Conservation (phyloP, 257 asterid genomes). For the Schizonepeta tenuifolia region DNA sequence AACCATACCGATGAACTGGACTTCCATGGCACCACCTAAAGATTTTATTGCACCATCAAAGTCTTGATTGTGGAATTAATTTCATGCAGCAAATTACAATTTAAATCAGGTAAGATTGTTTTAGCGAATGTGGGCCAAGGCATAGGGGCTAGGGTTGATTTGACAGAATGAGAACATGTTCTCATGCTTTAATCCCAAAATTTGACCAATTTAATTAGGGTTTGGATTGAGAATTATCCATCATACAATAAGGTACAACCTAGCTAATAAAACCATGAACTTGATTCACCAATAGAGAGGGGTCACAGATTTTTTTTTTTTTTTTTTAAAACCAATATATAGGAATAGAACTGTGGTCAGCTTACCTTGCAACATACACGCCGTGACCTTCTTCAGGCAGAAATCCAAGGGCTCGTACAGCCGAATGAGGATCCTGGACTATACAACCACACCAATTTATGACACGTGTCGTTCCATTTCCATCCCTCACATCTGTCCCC, state of each 20-base stretch:
- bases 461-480: conserved; percentile 87
- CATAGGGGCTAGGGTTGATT: too few relatives aligned
- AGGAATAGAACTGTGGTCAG: too few relatives aligned
- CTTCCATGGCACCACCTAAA: conserved; percentile 99
- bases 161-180: not conserved
- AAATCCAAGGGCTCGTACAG: conserved; percentile 98
- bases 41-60: conserved; percentile 19
- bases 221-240: not conserved
- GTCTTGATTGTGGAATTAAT: not conserved
- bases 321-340: too few relatives aligned
- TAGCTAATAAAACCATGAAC: not conserved
- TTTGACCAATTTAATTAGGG: not conserved
- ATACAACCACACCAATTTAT: conserved; percentile 95
- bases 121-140: not conserved
- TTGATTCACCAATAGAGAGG: not conserved
- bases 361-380: conserved; percentile 92
- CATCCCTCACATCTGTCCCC: conserved; percentile 96
- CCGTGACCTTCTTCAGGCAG: conserved; percentile 98
- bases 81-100: conserved; percentile 15
- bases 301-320: too few relatives aligned
- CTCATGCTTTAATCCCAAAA: not conserved
- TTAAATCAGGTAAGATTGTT: not conserved
- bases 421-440: conserved; percentile 91
- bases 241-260: not conserved
- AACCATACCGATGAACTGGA: conserved; percentile 91